A percentile compares a stretch with the other conserved stretches of the same genome.
phyloP scores from a whole-genome alignment of 208 protist genomes.

The Crithidia thermophila region DNA sequence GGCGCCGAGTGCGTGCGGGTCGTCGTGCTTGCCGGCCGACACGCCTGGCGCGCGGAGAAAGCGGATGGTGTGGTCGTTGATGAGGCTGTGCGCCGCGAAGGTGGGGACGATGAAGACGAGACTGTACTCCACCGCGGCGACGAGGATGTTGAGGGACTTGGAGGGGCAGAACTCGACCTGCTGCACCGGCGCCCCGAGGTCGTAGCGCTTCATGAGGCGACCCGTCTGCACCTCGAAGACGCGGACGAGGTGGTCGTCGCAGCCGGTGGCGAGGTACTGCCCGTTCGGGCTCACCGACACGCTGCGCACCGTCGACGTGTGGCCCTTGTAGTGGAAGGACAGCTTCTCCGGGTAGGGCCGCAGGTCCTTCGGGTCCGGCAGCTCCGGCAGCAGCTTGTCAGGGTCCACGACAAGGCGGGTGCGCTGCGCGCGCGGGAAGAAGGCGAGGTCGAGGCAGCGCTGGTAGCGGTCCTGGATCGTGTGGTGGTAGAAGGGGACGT shows the following conservation, averaged over 20 bases:
- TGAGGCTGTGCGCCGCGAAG: conserved; percentile 75
- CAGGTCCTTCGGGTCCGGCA: conserved; percentile 98
- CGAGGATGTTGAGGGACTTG: conserved; percentile 89
- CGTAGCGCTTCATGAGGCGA: conserved; percentile 93
- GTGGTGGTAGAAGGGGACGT: conserved; percentile 96
- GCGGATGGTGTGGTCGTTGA: conserved; percentile 92
- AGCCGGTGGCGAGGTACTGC: conserved; percentile 97
- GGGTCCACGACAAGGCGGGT: conserved; percentile 94
- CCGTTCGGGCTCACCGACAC: conserved; percentile 96
- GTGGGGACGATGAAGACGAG: conserved; percentile 90
- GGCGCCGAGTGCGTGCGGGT: conserved; percentile 33
- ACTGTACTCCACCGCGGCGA: conserved; percentile 84
- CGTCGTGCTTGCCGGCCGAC: conserved; percentile 29
- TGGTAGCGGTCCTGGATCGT: conserved; percentile 98
- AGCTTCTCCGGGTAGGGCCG: conserved; percentile 98
- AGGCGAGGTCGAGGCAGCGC: conserved; percentile 99
- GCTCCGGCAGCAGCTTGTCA: conserved; percentile 96
- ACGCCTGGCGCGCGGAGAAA: conserved; percentile 79
- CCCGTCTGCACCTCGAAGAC: conserved; percentile 98
- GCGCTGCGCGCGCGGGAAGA: conserved; percentile 95
- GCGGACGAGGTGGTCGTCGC: conserved; percentile 96
- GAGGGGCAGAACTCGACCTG: conserved; percentile 96
- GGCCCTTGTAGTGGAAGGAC: conserved; percentile 96
- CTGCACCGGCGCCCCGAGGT: conserved; percentile 87
- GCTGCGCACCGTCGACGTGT: conserved; percentile 93